Base-by-base conservation (phyloP, 2,329 filamentous ascomycete genomes). In the Lachnellula arida region DNA sequence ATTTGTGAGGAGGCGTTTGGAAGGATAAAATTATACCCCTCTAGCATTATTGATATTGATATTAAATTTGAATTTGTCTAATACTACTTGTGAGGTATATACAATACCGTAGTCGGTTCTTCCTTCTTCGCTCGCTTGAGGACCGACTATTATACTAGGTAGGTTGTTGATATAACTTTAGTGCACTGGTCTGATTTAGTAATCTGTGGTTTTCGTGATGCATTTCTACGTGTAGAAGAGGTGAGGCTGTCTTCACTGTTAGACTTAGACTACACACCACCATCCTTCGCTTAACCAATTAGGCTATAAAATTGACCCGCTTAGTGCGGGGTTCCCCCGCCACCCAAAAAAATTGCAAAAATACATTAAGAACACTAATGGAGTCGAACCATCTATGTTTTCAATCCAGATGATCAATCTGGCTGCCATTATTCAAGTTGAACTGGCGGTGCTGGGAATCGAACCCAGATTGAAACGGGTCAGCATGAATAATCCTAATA, bases 1-100 rank as follows among this genome's bases (percentile, higher is more conserved):
- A 68, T 81, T 77, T 75, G 60, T 80, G 44, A 61, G 54, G 52
- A 57, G 58, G 60, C 62, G 66, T 55, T 61, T 71, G 53, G 63
- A 49, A 34, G 35, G 19, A 46, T 25, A 46, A 46, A 46, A 44
- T n/a, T n/a, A 44, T 12, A 44, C 12, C 23, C 37, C 37, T 8
- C 15, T 40, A 40, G 37, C 37, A 17, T 40, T 32, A 7, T 17
- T 40, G 15, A 40, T 40, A 17, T 40, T 40, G 14, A 39, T 11
- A 3, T 37, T 37, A 37, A 37, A 22, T 22, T 22, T 22, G 22
- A 4, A 32, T 32, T 32, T 32, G 28, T 4, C 8, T 32, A 32
- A 32, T 11, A 11, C 28, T 22, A 22, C 22, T 22, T 22, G 22
- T 22, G 34, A 37, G 14, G 9, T 37, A 37, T 37, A 37, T 15